These are phyloP conservation scores for Yarrowia porcina DNA, from an alignment of 805 yeast species.

Conservation along the genomic window DNA sequence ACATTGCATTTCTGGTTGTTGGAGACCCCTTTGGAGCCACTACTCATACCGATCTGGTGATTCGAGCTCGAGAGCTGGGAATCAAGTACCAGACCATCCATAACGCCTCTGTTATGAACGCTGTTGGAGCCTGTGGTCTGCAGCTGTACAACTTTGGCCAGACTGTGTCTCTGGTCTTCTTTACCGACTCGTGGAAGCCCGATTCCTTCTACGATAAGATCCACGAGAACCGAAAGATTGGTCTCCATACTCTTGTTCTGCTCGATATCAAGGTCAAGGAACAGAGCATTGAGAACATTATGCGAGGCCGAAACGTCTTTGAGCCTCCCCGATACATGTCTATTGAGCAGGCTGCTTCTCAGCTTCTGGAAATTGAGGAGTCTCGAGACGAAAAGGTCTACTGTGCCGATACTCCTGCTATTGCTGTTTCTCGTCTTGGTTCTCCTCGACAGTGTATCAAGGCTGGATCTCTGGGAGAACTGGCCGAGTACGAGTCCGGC, in stretches of 20 bases:
- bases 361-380: slow-evolving; percentile 84
- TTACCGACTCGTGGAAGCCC: slow-evolving; percentile 94
- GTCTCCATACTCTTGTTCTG: slow-evolving; percentile 83
- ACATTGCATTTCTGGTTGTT: slow-evolving; percentile 90
- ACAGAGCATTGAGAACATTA: slow-evolving; percentile 90
- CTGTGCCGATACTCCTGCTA: slow-evolving; percentile 84
- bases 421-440: slow-evolving; percentile 88
- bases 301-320: slow-evolving; percentile 83
- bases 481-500: slow-evolving; percentile 83
- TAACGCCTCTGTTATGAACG: slow-evolving; percentile 97
- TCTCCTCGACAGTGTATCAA: slow-evolving; percentile 77
- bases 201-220: slow-evolving; percentile 90
- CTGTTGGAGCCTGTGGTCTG: slow-evolving; percentile 96
- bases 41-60: slow-evolving; percentile 90
- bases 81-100: slow-evolving; percentile 81
- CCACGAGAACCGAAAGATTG: slow-evolving; percentile 83
- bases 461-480: slow-evolving; percentile 77
- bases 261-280: slow-evolving; percentile 95
- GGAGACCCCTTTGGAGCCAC: slow-evolving; percentile 99
- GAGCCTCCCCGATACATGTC: slow-evolving; percentile 98
- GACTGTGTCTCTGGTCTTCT: slow-evolving; percentile 93
- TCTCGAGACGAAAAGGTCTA: slow-evolving; percentile 72
- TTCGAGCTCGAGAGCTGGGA: slow-evolving; percentile 82
- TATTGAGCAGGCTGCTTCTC: slow-evolving; percentile 83
- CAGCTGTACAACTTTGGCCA: slow-evolving; percentile 95